A percentile compares a stretch with the other conserved stretches of the same genome.
These are phyloP conservation scores for Sarocladium brachiariae DNA, from an alignment of 2,329 filamentous ascomycete species.

Conservation along the genomic window DNA sequence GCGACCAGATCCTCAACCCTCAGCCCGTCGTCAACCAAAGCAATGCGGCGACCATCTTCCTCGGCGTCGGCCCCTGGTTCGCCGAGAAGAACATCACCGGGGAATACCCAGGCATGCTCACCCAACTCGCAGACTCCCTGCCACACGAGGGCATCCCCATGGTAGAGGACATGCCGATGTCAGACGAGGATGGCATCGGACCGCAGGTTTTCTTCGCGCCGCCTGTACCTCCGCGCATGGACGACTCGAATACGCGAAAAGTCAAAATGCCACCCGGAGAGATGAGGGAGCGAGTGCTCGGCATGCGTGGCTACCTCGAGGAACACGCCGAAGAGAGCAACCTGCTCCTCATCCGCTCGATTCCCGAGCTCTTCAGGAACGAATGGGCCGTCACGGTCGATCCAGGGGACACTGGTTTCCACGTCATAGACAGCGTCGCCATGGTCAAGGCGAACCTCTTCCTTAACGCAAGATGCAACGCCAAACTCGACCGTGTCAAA, in stretches of 20 bases:
- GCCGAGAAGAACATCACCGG: constrained; percentile 13
- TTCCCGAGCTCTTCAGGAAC: constrained; percentile 16
- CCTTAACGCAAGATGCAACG: constrained; percentile 47
- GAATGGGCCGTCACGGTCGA: constrained; percentile 9
- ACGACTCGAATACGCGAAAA: constrained; percentile 9
- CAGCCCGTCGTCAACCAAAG: constrained; percentile 14
- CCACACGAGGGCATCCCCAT: constrained; percentile 15
- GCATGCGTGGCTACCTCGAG: constrained; percentile 16
- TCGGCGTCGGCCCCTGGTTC: constrained; percentile 22
- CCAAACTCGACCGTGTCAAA: constrained; percentile 21
- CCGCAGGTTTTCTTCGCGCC: constrained; percentile 24
- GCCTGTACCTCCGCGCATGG: constrained; percentile 16
- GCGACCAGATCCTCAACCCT: constrained; percentile 14
- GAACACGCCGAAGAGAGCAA: constrained; percentile 13
- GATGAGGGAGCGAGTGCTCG: too few relatives aligned
- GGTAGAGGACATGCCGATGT: constrained; percentile 17
- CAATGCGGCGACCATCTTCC: constrained; percentile 18
- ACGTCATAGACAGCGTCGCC: constrained; percentile 23
- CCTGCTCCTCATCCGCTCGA: constrained; percentile 16
- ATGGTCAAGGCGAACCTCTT: constrained; percentile 34
- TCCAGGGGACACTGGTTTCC: constrained; percentile 21
- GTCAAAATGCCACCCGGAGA: constrained; percentile 12
- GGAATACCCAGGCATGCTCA: constrained; percentile 13
- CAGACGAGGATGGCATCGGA: constrained; percentile 19
- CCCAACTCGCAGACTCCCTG: constrained; percentile 18